phyloP scores from a whole-genome alignment of 768 basidiomycete species.

The Epithele typhae region DNA sequence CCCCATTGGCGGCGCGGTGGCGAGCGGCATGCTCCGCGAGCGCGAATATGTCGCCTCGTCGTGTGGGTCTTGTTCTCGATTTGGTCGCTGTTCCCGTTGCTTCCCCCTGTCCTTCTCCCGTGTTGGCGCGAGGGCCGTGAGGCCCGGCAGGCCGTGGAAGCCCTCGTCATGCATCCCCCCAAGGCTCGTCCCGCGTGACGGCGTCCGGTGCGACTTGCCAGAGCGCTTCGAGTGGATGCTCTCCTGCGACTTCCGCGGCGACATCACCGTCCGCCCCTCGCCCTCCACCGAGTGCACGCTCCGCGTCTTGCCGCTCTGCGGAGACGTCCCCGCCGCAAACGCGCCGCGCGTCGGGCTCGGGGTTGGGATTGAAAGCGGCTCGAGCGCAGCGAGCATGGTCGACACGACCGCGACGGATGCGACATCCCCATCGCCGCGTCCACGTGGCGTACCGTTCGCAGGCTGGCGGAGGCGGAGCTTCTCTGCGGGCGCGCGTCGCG shows the following conservation, averaged over 20 bases:
- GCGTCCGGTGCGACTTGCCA: constrained; percentile 33
- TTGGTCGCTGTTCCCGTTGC: no score
- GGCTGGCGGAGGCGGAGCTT: constrained; percentile 11
- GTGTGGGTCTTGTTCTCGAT: no score
- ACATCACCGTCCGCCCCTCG: not conserved
- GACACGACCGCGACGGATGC: constrained; percentile 17
- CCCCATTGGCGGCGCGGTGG: constrained; percentile 28
- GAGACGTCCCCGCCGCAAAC: constrained; percentile 14
- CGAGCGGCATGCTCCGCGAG: constrained; percentile 45
- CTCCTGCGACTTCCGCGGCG: constrained; percentile 32
- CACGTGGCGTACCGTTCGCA: constrained; percentile 10
- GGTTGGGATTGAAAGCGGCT: constrained; percentile 13
- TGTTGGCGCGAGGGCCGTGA: constrained; percentile 3
- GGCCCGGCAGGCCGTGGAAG: constrained; percentile 11
- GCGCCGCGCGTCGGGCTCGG: constrained; percentile 11
- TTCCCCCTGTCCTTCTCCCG: not conserved
- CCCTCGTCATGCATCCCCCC: constrained; percentile 15
- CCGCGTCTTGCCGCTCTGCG: constrained; percentile 11
- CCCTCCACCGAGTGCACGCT: constrained; percentile 15
- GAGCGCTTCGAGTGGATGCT: constrained; percentile 36
- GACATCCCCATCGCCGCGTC: not conserved
- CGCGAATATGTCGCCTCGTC: constrained; percentile 29
- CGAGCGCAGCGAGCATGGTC: constrained; percentile 15
- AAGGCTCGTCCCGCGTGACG: constrained; percentile 12
- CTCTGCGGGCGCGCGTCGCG: constrained; percentile 13